These are phyloP conservation scores for Xenosphaeropsis pyriputrescens DNA, from an alignment of 2,329 filamentous ascomycete genomes.

Conservation along the genomic window DNA sequence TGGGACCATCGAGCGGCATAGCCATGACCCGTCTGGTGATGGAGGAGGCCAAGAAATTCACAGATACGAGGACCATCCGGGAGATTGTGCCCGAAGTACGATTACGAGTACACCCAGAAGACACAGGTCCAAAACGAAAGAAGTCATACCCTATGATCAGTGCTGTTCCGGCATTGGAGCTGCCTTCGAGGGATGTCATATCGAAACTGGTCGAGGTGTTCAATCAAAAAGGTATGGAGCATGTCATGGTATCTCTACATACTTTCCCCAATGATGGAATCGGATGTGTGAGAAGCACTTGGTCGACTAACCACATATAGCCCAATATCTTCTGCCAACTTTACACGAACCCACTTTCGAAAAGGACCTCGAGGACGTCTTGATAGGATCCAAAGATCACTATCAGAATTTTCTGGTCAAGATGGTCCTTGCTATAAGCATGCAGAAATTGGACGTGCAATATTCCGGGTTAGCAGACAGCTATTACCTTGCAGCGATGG, in stretches of 20 bases:
- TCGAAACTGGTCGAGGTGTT: constrained; percentile 75
- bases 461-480: constrained; percentile 92
- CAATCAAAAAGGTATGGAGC: constrained; percentile 57
- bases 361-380: constrained; percentile 67
- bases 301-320: constrained; percentile 26
- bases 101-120: constrained; percentile 51
- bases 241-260: background rate
- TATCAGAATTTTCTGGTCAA: constrained; percentile 80
- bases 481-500: constrained; percentile 84
- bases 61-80: constrained; percentile 78
- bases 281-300: too few species aligned
- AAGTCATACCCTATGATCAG: constrained; percentile 89
- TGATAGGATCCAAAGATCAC: constrained; percentile 57
- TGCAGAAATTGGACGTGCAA: constrained; percentile 79
- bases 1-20: constrained; percentile 90
- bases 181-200: constrained; percentile 62
- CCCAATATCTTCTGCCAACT: constrained; percentile 75
- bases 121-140: constrained; percentile 32
- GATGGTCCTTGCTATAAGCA: constrained; percentile 86
- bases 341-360: constrained; percentile 73
- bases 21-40: constrained; percentile 90
- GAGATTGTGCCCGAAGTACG: constrained; percentile 72
- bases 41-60: constrained; percentile 91
- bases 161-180: constrained; percentile 58
- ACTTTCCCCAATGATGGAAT: too few species aligned